These are phyloP conservation scores for Helotiales sp. DNA, from an alignment of 2,329 filamentous ascomycete species.

Conservation along the genomic window DNA sequence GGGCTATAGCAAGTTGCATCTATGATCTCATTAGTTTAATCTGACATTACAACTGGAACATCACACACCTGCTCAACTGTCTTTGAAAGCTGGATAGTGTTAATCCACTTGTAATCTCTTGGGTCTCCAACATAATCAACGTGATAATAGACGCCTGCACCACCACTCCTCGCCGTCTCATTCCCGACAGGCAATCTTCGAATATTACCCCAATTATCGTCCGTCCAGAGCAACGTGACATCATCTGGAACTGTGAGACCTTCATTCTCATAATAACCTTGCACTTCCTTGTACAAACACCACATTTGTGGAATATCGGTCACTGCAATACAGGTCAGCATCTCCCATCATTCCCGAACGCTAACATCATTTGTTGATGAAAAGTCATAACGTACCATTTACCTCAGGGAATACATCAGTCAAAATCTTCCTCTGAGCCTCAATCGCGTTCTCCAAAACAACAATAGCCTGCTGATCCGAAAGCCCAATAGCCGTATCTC, in stretches of 20 bases:
- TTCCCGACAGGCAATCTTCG: constrained; percentile 59
- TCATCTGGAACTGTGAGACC: constrained; percentile 66
- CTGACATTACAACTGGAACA: not conserved
- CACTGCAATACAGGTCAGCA: too few species aligned
- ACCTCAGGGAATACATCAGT: constrained; percentile 51
- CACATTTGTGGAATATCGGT: constrained; percentile 63
- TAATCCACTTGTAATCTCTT: constrained; percentile 59
- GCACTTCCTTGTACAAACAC: constrained; percentile 75
- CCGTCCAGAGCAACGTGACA: constrained; percentile 67
- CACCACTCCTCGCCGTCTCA: constrained; percentile 59
- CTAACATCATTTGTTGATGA: too few species aligned
- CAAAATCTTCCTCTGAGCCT: constrained; percentile 59
- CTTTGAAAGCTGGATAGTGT: constrained; percentile 65
- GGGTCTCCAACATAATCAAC: constrained; percentile 53
- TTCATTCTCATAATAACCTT: constrained; percentile 60
- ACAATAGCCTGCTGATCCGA: constrained; percentile 55
- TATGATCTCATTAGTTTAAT: constrained; percentile 35
- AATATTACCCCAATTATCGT: constrained; percentile 70
- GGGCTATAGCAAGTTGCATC: constrained; percentile 60
- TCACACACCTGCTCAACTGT: constrained; percentile 54
- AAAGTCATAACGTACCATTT: too few species aligned
- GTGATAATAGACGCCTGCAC: constrained; percentile 63
- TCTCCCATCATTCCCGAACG: too few species aligned
- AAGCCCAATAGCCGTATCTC: constrained; percentile 60
- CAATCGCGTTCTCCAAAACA: constrained; percentile 60